Conservation (phyloP, 1,284 basidiomycete species). For the Mycena sp. region DNA sequence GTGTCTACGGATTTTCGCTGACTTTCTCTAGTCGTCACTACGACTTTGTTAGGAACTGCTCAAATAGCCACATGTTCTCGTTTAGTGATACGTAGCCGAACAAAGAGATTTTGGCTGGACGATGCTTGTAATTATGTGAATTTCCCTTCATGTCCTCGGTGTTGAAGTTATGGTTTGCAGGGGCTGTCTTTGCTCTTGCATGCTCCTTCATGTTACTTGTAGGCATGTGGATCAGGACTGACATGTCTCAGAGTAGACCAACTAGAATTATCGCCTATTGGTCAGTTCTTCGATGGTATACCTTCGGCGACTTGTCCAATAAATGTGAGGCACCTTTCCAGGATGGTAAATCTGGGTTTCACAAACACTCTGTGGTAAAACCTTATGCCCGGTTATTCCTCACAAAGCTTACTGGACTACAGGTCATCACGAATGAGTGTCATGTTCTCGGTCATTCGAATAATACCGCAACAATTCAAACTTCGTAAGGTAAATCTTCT, state of each 20-base stretch:
- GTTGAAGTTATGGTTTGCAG: not conserved
- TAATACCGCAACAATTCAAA: not conserved
- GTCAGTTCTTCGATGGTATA: not conserved
- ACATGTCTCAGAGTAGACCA: not conserved
- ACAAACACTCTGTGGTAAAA: not conserved
- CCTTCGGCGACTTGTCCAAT: too few relatives aligned
- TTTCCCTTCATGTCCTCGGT: too few relatives aligned
- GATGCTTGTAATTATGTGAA: not conserved
- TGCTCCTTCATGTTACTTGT: not conserved
- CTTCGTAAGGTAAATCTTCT: not conserved
- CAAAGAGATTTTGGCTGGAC: not conserved
- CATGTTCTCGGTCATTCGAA: conserved; percentile 1
- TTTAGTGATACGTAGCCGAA: not conserved
- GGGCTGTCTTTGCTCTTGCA: not conserved
- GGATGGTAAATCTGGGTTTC: not conserved
- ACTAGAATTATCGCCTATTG: not conserved
- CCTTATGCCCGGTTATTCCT: not conserved
- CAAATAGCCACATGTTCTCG: not conserved
- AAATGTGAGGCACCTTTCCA: not conserved
- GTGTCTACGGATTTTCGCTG: not conserved
- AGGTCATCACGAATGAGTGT: not conserved
- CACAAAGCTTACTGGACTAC: not conserved
- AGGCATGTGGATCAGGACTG: not conserved
- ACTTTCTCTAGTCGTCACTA: not conserved
- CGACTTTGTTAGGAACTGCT: not conserved